Evolutionary conservation across 139 green algal species (phyloP), one percentile per base, ranked within the genome.

Genomic region (Ettlia oleoabundans): DNA sequence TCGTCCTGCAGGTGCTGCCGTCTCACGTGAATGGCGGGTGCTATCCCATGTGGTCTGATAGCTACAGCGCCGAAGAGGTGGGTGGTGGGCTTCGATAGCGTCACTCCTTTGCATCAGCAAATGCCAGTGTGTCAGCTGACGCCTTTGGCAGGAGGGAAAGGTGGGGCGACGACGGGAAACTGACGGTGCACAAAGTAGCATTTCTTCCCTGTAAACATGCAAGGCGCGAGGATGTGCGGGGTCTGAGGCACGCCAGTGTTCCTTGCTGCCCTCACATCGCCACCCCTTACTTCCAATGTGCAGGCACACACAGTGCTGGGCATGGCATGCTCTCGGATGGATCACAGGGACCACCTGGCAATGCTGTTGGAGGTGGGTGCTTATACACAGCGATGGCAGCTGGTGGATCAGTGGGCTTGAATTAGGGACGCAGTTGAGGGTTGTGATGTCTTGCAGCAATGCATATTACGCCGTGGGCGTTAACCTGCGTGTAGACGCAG

Each of bases 241-340:
- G 33, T 32, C 33, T 47, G 65, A 21, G 7, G 15, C 7, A 28
- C 6, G 40, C 13, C 9, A n/a, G 4, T 67, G 32, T 41, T 71
- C 6, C 32, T 19, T 26, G 64, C 33, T 41, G 64, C 35, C 22
- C 65, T 22, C 15, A 19, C n/a, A 2, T 1, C 35, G 8, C 1
- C 28, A 9, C 2, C 35, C 15, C 37, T 32, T 18, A 33, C 65
- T n/a, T 42, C 13, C 38, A 28, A 10, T 8, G 30, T 32, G 43
- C 70, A 77, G 70, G 70, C 70, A 2, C 42, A 35, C 70, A 77
- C 70, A 1, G n/a, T 77, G 42, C 42, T 77, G 70, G 70, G 70
- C 42, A 77, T 77, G 28, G 70, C 70, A 0, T 62, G 42, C 43
- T 64, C 70, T 15, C n/a, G 70, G 8, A 24, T 63, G n/a, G 70